Evolutionary conservation across 2,329 filamentous ascomycete genomes (phyloP).

Genomic region (Drechslerella dactyloides): DNA sequence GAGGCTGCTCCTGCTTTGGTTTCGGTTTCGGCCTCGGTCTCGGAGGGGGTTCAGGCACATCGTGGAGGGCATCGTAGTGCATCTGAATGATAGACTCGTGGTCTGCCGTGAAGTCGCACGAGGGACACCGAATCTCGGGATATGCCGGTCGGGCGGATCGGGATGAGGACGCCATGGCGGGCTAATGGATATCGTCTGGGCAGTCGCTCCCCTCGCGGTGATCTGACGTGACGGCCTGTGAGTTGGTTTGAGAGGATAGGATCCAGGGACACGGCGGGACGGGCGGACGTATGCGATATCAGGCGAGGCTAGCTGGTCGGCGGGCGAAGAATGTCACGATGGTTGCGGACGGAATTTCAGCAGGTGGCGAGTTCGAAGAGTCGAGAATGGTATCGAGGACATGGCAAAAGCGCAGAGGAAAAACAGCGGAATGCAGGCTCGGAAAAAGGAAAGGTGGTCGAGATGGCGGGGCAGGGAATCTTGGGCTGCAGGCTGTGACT

Average conservation of each 20-base stretch:
- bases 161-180: constrained; percentile 37
- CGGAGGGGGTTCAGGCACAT: constrained; percentile 16
- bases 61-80: constrained; percentile 39
- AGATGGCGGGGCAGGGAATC: constrained; percentile 3
- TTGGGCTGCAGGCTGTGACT: neutral
- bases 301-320: neutral
- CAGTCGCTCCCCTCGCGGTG: neutral
- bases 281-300: neutral
- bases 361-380: neutral
- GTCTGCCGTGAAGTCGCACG: constrained; percentile 35
- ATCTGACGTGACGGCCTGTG: neutral
- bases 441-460: constrained; percentile 16
- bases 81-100: constrained; percentile 36
- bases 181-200: constrained; percentile 10
- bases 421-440: constrained; percentile 5
- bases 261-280: neutral
- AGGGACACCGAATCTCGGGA: constrained; percentile 34
- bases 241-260: neutral
- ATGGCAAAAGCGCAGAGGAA: constrained; percentile 32
- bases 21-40: constrained; percentile 9
- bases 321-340: constrained; percentile 4
- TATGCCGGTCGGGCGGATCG: constrained; percentile 5
- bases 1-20: neutral
- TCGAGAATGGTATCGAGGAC: constrained; percentile 17
- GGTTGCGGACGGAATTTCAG: constrained; percentile 8